A percentile compares a stretch with the other conserved stretches of the same genome.
Evolutionary conservation across 2,329 filamentous ascomycete species (phyloP).

Genomic region (Fusarium zealandicum): DNA sequence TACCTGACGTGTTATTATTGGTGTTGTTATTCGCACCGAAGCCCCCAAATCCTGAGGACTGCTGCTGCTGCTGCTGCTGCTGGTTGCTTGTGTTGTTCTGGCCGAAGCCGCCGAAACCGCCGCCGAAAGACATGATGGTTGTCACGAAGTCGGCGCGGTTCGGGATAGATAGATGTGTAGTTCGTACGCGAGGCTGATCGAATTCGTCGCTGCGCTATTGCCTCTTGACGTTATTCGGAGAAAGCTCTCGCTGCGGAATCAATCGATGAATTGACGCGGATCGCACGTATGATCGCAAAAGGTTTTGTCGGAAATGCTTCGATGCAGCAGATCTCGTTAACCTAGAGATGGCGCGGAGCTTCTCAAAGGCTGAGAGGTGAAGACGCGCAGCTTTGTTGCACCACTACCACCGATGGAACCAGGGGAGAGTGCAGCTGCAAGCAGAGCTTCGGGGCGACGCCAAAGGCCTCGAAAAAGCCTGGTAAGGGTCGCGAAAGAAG

Average conservation of each 20-base stretch:
- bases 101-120: constrained; percentile 61
- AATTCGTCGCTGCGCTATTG: constrained; percentile 32
- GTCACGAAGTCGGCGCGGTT: constrained; percentile 31
- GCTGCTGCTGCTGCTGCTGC: constrained; percentile 50
- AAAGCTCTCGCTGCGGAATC: constrained; percentile 27
- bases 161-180: constrained; percentile 23
- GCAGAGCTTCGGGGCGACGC: constrained; percentile 14
- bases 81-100: constrained; percentile 57
- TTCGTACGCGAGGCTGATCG: constrained; percentile 23
- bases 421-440: constrained; percentile 26
- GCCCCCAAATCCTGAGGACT: constrained; percentile 62
- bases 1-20: constrained; percentile 59
- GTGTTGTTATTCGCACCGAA: constrained; percentile 56
- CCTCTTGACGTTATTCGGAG: constrained; percentile 23
- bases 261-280: constrained; percentile 22
- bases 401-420: constrained; percentile 6
- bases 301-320: constrained; percentile 4
- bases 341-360: constrained; percentile 18
- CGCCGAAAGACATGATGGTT: constrained; percentile 62
- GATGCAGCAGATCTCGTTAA: background rate
- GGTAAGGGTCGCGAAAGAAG: constrained; percentile 13
- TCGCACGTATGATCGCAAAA: constrained; percentile 9
- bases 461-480: constrained; percentile 16
- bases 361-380: constrained; percentile 9
- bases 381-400: constrained; percentile 22